Evolutionary conservation across 2,329 filamentous ascomycete species (phyloP), one percentile per base, ranked within the genome.

Genomic region (Samsoniella hepiali): DNA sequence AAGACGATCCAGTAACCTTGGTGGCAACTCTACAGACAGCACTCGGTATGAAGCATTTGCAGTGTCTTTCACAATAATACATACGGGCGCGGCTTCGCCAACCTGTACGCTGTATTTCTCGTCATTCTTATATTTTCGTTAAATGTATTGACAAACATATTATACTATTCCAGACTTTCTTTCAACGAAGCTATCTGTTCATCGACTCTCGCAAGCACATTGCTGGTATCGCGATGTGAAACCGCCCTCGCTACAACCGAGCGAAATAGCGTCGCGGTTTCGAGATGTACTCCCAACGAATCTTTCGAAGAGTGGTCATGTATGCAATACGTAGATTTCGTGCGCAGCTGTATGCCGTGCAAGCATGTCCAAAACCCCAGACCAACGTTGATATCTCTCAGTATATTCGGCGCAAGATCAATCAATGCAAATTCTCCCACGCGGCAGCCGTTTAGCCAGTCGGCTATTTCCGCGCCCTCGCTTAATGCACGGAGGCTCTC

Each of bases 401-500:
- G 65, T 10, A 68, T 66, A 22, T 61, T 62, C 4, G 67, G 58
- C 13, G 64, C 64, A 4, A 69, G 51, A 29, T 69, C 65, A 7
- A 66, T 55, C 29, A 68, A 36, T 2, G 64, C 61, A 44, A 58
- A 57, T 17, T 44, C 17, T 31, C 31, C 40, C 27, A 40, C 22
- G 38, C 9, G 38, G 15, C 40, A 31, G 4, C 32, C 6, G 4
- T 32, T 27, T 27, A 61, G 31, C 57, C 58, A 58, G 29, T 47
- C 50, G 7, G 61, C 64, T 7, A 68, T 60, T 11, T 65, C 61
- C 13, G 63, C 59, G 7, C 55, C 62, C 9, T 67, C 65, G 27
- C 61, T 53, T 31, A 67, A 15, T 7, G 63, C 63, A 1, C 63
- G 45, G 17, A 68, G 61, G n/a, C 59, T 67, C 64, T 69, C 66